These are phyloP conservation scores for Aureobasidium musti DNA, from an alignment of 2,329 filamentous ascomycete species.

Conservation along the genomic window DNA sequence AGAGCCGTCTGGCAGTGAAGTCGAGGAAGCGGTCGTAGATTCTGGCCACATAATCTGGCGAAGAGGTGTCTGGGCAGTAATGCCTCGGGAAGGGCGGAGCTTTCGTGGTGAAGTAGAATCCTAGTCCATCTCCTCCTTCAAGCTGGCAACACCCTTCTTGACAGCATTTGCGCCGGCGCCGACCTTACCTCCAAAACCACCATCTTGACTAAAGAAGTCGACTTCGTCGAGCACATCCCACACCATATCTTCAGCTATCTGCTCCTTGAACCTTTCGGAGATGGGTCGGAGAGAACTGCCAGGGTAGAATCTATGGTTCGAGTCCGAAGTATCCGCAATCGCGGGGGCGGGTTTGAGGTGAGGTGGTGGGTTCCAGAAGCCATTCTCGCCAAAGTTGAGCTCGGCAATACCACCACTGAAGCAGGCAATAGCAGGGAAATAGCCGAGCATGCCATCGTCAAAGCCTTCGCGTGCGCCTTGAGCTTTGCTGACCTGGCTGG, in stretches of 20 bases:
- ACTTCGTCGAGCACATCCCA: constrained; percentile 95
- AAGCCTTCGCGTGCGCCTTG: constrained; percentile 80
- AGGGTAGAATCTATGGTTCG: constrained; percentile 3
- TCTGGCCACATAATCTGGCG: neutral
- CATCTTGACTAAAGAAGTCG: constrained; percentile 79
- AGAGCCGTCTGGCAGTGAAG: neutral
- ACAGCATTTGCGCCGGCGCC: constrained; percentile 34
- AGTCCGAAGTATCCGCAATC: neutral
- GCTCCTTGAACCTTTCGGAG: constrained; percentile 81
- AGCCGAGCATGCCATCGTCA: constrained; percentile 93
- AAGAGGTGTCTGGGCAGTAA: neutral
- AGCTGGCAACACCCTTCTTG: constrained; percentile 31
- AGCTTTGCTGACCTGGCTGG: constrained; percentile 71
- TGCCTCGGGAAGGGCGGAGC: constrained; percentile 27
- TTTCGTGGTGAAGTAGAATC: constrained; percentile 9
- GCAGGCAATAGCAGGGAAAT: constrained; percentile 90
- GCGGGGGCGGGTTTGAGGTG: constrained; percentile 45
- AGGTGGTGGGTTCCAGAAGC: constrained; percentile 86
- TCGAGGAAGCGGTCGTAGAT: neutral
- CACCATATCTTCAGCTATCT: constrained; percentile 90
- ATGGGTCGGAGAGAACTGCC: constrained; percentile 58
- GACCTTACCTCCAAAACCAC: constrained; percentile 44
- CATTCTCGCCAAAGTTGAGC: constrained; percentile 81
- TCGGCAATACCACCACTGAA: constrained; percentile 90
- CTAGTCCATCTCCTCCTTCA: constrained; percentile 33